Base-by-base conservation (phyloP, 192 early-diverging fungal species). In the Backusella liffmaniae region DNA sequence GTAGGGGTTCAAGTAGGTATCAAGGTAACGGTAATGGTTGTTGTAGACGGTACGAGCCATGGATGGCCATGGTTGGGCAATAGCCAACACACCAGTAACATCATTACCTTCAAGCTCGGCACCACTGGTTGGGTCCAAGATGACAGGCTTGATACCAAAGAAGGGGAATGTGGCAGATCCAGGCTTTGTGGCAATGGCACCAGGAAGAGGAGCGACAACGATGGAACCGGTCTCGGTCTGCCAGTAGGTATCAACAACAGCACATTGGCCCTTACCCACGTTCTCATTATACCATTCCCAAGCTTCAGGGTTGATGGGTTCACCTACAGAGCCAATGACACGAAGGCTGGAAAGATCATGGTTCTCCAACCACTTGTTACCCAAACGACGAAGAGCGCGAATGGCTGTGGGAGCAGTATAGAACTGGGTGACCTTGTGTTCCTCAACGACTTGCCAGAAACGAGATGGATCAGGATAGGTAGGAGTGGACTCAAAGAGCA, bases 341-440 rank as follows among this genome's bases (percentile, higher is more conserved):
- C 96, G 91, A 69, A 99, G 90, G 18, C 91, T 89, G 35, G 90
- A 90, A 67, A 99, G 86, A 62, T 95, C 91, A 86, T 93, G 92
- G 37, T 87, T 86, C 67, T 89, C 87, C 34, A 98, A 89, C 84
- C 86, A 88, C 7, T 91, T 82, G 70, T 96, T 90, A 78, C 96
- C 96, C 26, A 94, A 82, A 44, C 96, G 90, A 62, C 96, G 92
- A 73, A 99, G 88, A n/a, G 96, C 94, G 65, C 97, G 93, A 79
- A 99, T 98, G 68, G 97, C 97, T 35, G 97, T 99, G 42, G 97
- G 97, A 3, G 97, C 97, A 37, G 97, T 99, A 88, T 99, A 99
- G 84, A 99, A 96, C 81, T 97, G 96, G 36, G 96, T 98, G 80
- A 99, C 86, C 85, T 94, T 94, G 90, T 96, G 94, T 62, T 93